Evolutionary conservation across 768 basidiomycete species (phyloP).

Genomic region (Leucocoprinus leucothites): DNA sequence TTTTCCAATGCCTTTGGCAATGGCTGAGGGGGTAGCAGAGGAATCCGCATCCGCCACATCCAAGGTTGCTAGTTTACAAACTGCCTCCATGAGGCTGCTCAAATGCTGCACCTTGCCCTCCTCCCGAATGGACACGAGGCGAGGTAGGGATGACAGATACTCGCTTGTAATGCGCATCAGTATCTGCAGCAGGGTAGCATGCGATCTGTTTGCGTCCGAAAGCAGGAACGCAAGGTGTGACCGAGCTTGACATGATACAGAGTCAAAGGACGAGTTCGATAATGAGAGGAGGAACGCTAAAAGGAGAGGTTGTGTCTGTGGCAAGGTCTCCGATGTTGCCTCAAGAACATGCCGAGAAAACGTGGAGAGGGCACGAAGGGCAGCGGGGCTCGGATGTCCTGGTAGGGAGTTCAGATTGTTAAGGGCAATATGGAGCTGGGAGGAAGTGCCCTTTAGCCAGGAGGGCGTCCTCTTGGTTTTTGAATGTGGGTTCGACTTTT

Average conservation of each 20-base stretch:
- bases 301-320: slow-evolving; percentile 63
- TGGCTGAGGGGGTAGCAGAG: slow-evolving; percentile 25
- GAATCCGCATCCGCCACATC: slow-evolving; percentile 16
- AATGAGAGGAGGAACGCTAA: slow-evolving; percentile 74
- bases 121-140: slow-evolving; percentile 63
- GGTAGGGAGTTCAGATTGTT: slow-evolving; percentile 70
- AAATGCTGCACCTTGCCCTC: slow-evolving; percentile 74
- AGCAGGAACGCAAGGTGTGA: slow-evolving; percentile 46
- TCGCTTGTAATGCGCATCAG: slow-evolving; percentile 63
- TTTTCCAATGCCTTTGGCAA: slow-evolving; percentile 52
- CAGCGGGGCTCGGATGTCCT: slow-evolving; percentile 67
- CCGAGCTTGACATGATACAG: slow-evolving; percentile 49
- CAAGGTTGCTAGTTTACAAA: slow-evolving; percentile 49
- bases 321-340: slow-evolving; percentile 58
- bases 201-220: slow-evolving; percentile 34
- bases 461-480: slow-evolving; percentile 59
- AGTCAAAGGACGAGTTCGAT: slow-evolving; percentile 53
- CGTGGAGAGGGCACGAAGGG: slow-evolving; percentile 52
- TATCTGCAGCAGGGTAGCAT: slow-evolving; percentile 46
- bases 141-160: slow-evolving; percentile 68
- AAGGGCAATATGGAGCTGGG: slow-evolving; percentile 82
- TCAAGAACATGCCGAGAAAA: slow-evolving; percentile 56
- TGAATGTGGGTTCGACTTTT: slow-evolving; percentile 31
- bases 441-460: slow-evolving; percentile 80
- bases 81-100: slow-evolving; percentile 65